phyloP scores from a whole-genome alignment of 75 land plant species.

The Chamaecyparis obtusa region DNA sequence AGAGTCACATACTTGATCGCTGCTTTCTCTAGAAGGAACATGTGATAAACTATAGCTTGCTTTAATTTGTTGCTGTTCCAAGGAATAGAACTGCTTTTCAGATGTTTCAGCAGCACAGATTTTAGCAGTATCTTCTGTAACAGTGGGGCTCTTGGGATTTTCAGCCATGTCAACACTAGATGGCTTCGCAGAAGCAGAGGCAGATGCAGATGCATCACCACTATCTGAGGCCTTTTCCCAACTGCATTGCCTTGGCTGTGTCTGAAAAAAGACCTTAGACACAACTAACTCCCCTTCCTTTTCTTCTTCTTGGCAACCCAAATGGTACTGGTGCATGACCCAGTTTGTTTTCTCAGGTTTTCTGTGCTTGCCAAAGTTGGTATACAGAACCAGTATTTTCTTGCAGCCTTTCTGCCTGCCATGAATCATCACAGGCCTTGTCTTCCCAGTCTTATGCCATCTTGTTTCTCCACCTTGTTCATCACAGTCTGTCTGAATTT shows the following conservation, averaged over 20 bases:
- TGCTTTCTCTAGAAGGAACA: conserved; percentile 1
- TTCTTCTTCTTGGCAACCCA: conserved; percentile 88
- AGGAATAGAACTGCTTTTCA: background rate
- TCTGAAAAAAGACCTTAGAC: conserved; percentile 91
- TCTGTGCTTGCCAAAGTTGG: conserved; percentile 71
- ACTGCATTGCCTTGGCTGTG: conserved; percentile 76
- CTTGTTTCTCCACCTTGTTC: conserved; percentile 72
- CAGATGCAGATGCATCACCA: conserved; percentile 9
- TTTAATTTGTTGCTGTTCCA: background rate
- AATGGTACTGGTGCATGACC: conserved; percentile 98
- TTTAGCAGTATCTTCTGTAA: background rate
- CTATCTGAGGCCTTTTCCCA: conserved; percentile 17
- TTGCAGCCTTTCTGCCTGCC: conserved; percentile 86
- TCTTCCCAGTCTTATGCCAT: conserved; percentile 99
- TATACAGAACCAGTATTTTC: conserved; percentile 91
- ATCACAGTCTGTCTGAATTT: conserved; percentile 69
- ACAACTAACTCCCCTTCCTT: conserved; percentile 95
- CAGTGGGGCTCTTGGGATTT: background rate
- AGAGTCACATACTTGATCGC: background rate
- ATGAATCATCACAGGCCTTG: conserved; percentile 84
- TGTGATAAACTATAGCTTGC: background rate
- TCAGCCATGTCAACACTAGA: background rate
- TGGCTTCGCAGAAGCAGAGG: background rate
- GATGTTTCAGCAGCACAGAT: background rate
- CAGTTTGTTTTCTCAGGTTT: conserved; percentile 95